Evolutionary conservation across 768 basidiomycete genomes (phyloP).

Genomic region (Megacollybia marginata): DNA sequence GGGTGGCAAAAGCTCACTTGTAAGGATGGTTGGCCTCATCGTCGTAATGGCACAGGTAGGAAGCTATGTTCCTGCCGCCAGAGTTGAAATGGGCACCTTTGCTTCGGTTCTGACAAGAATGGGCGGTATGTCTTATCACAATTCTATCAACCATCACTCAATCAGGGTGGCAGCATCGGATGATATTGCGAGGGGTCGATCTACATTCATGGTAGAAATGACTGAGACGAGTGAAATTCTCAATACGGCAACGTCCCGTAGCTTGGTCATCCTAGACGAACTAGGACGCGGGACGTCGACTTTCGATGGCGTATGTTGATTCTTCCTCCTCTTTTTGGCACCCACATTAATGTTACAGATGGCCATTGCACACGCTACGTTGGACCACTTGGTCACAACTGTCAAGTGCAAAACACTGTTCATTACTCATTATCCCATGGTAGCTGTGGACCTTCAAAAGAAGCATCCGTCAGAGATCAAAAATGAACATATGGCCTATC

Average conservation of each 20-base stretch:
- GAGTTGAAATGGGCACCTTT: conserved; percentile 68
- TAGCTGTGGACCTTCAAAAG: conserved; percentile 61
- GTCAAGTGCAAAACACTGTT: conserved; percentile 74
- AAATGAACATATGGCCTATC: conserved; percentile 86
- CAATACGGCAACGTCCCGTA: conserved; percentile 60
- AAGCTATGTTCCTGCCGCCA: conserved; percentile 79
- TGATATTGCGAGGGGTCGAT: conserved; percentile 78
- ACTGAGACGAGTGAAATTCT: conserved; percentile 83
- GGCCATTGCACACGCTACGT: conserved; percentile 79
- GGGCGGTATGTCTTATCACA: conserved; percentile 53
- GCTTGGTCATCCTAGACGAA: conserved; percentile 87
- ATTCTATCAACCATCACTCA: conserved; percentile 1
- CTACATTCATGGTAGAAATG: conserved; percentile 98
- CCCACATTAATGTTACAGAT: conserved; percentile 37
- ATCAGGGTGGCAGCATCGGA: conserved; percentile 57
- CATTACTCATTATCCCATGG: conserved; percentile 90
- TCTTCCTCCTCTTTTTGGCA: not conserved
- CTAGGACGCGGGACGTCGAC: conserved; percentile 89
- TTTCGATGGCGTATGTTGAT: conserved; percentile 65
- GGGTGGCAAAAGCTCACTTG: conserved; percentile 83
- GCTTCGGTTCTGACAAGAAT: conserved; percentile 86
- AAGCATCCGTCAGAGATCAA: conserved; percentile 54
- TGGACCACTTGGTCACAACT: conserved; percentile 58
- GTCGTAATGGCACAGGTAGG: conserved; percentile 89
- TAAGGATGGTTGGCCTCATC: conserved; percentile 73